These are phyloP conservation scores for Senecio squalidus DNA, from an alignment of 140 eudicot genomes.

Conservation along the genomic window DNA sequence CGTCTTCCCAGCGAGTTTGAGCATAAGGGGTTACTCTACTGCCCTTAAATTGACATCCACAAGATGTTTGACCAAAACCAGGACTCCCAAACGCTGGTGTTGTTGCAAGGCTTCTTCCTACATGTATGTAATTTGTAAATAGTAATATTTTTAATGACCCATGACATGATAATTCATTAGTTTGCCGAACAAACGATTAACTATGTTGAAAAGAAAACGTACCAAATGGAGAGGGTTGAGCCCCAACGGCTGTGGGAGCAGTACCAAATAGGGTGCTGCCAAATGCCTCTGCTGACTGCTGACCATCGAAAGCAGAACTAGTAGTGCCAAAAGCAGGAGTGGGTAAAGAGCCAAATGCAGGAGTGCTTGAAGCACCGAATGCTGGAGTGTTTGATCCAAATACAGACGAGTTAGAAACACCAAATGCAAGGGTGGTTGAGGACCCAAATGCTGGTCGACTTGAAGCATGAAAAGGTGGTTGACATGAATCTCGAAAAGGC, in stretches of 20 bases:
- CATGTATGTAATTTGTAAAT: slow-evolving; percentile 10
- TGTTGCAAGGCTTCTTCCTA: slow-evolving; percentile 77
- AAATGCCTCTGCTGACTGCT: slow-evolving; percentile 67
- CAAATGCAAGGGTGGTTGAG: slow-evolving; percentile 58
- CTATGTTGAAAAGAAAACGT: slow-evolving; percentile 6
- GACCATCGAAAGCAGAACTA: slow-evolving; percentile 75
- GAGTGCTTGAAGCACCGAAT: slow-evolving; percentile 41
- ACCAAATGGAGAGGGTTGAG: slow-evolving; percentile 83
- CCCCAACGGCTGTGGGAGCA: slow-evolving; percentile 59
- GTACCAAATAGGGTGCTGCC: slow-evolving; percentile 69
- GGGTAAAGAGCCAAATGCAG: slow-evolving; percentile 47
- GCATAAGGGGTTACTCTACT: slow-evolving; percentile 74
- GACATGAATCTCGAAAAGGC: slow-evolving; percentile 70
- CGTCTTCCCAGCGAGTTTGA: slow-evolving; percentile 62
- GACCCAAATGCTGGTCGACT: slow-evolving; percentile 42
- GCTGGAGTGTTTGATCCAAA: slow-evolving; percentile 48
- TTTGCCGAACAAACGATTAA: slow-evolving; percentile 5
- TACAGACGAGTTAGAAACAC: slow-evolving; percentile 34
- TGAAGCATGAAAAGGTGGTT: slow-evolving; percentile 71
- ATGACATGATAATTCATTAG: neutral
- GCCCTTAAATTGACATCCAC: slow-evolving; percentile 76
- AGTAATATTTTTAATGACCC: neutral
- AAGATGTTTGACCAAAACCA: slow-evolving; percentile 61
- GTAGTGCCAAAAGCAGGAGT: slow-evolving; percentile 72
- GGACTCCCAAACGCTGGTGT: slow-evolving; percentile 63